Conservation (phyloP, 2,329 filamentous ascomycete genomes). For the Exophiala sp. region DNA sequence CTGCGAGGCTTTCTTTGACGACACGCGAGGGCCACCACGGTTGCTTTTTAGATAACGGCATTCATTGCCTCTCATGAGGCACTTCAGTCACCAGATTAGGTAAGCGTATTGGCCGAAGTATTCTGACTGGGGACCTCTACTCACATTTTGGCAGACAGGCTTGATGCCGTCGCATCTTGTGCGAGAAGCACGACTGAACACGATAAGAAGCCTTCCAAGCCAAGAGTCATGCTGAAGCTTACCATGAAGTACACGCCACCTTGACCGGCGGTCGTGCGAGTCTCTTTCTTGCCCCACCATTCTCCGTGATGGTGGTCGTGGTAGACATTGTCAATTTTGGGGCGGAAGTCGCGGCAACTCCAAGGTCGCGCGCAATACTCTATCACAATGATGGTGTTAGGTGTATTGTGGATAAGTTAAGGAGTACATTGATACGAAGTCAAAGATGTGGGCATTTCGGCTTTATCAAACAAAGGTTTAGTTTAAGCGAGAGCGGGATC, state of each 20-base stretch:
- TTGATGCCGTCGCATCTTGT: constrained; percentile 8
- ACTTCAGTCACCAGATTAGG: constrained; percentile 4
- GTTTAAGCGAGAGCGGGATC: no score
- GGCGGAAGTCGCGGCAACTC: no score
- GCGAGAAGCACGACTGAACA: constrained; percentile 7
- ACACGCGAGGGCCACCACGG: constrained; percentile 10
- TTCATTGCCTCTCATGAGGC: constrained; percentile 3
- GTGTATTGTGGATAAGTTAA: no score
- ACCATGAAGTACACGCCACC: constrained; percentile 12
- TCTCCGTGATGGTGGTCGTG: not conserved
- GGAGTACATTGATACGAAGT: no score
- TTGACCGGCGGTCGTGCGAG: constrained; percentile 6
- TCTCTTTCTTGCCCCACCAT: not conserved
- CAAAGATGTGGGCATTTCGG: no score
- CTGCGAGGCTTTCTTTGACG: constrained; percentile 3
- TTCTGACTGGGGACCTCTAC: not conserved
- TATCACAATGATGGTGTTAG: no score
- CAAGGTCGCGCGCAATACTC: no score
- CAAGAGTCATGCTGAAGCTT: not conserved
- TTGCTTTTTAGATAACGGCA: constrained; percentile 13
- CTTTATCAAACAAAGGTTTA: no score
- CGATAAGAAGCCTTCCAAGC: not conserved
- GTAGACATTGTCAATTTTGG: not conserved
- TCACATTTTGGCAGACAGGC: constrained; percentile 6
- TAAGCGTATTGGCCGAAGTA: not conserved